Conservation (phyloP, 805 yeast species). For the Candida sakaeoensis region DNA sequence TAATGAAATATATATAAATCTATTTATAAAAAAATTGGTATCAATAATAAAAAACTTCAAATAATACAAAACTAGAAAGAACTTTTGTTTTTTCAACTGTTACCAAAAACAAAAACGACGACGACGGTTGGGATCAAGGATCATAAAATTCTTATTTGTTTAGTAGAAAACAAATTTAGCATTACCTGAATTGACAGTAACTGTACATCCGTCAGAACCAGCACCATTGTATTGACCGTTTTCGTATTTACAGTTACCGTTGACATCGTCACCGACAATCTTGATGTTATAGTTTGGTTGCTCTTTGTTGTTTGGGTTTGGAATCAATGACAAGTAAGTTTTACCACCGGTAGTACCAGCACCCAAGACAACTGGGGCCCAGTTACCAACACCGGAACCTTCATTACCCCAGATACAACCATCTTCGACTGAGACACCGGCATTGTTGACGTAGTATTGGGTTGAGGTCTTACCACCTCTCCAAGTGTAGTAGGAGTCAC, state of each 20-base stretch:
- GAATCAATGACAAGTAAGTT: constrained; percentile 85
- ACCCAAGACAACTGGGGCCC: constrained; percentile 96
- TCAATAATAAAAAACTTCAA: neutral
- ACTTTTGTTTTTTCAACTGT: neutral
- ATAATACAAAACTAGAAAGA: constrained; percentile 8
- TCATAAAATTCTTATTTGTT: constrained; percentile 1
- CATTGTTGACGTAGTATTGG: constrained; percentile 96
- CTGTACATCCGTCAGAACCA: constrained; percentile 78
- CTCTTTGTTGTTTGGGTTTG: constrained; percentile 83
- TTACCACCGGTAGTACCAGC: constrained; percentile 71
- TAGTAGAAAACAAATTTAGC: constrained; percentile 52
- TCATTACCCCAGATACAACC: constrained; percentile 93
- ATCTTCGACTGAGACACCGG: constrained; percentile 84
- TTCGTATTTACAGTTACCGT: constrained; percentile 77
- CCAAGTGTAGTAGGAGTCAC: constrained; percentile 78
- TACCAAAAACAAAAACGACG: neutral
- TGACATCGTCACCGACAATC: constrained; percentile 55
- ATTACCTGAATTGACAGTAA: constrained; percentile 55
- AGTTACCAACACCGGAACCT: constrained; percentile 86
- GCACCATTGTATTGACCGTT: constrained; percentile 69
- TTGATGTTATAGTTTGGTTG: constrained; percentile 56
- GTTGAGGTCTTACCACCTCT: constrained; percentile 79
- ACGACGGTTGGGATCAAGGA: neutral
- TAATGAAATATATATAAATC: constrained; percentile 1
- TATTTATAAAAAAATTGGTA: constrained; percentile 1